Evolutionary conservation across 2,329 filamentous ascomycete genomes (phyloP).

Genomic region (Paracorniculantispora psalliotae): DNA sequence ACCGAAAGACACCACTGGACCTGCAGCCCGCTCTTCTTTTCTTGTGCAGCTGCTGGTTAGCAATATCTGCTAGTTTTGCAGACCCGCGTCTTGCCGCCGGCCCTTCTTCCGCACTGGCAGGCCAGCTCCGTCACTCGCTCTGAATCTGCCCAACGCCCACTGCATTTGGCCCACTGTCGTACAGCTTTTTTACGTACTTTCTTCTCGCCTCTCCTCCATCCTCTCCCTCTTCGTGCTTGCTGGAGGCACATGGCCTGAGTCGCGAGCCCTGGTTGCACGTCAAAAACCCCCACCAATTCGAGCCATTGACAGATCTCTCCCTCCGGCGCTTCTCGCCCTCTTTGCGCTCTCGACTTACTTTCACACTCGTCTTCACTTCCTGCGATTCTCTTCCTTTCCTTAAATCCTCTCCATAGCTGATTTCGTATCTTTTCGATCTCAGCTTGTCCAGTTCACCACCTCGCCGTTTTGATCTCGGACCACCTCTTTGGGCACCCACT

Average conservation of each 20-base stretch:
- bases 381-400: not conserved
- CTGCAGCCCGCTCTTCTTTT: slow-evolving; percentile 8
- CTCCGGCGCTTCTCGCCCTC: not conserved
- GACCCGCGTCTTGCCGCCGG: slow-evolving; percentile 11
- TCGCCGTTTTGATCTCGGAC: slow-evolving; percentile 3
- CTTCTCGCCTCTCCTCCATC: not conserved
- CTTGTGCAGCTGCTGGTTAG: not conserved
- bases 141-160: not conserved
- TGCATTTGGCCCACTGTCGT: slow-evolving; percentile 12
- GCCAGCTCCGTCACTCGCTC: slow-evolving; percentile 5
- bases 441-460: not conserved
- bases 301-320: not conserved
- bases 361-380: not conserved
- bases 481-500: slow-evolving; percentile 9
- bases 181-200: slow-evolving; percentile 14
- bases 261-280: slow-evolving; percentile 13
- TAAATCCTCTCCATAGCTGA: not conserved
- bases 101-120: not conserved
- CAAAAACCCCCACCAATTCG: slow-evolving; percentile 4
- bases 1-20: slow-evolving; percentile 8
- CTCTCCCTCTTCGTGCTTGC: not conserved
- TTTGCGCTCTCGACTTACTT: not conserved
- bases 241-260: slow-evolving; percentile 12
- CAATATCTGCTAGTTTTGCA: slow-evolving; percentile 2
- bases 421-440: not conserved